phyloP scores from a whole-genome alignment of 164 flowering plant genomes.

The Sedum album region DNA sequence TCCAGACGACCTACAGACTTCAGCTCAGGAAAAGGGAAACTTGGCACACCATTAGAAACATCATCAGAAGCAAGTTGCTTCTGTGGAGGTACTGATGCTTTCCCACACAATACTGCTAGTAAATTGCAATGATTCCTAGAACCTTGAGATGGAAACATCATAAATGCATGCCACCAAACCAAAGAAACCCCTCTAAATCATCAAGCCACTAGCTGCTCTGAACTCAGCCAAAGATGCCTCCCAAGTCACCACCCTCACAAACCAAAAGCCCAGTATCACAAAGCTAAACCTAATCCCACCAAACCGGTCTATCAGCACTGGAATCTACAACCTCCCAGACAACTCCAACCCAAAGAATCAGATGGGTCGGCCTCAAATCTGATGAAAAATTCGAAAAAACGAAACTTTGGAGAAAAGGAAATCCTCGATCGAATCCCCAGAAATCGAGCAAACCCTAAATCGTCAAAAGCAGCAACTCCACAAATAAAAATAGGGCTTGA shows the following conservation, averaged over 20 bases:
- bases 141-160: conserved; percentile 12
- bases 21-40: conserved; percentile 14
- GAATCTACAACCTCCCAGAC: not conserved
- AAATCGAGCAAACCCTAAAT: not conserved
- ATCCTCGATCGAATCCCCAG: not conserved
- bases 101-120: conserved; percentile 12
- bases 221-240: not conserved
- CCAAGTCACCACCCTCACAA: not conserved
- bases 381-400: not conserved
- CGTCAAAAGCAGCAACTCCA: not conserved
- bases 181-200: not conserved
- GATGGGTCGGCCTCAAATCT: not conserved
- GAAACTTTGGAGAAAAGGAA: not conserved
- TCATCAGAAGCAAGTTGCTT: not conserved
- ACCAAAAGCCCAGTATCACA: not conserved
- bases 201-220: not conserved
- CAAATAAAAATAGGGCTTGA: not conserved
- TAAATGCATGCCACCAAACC: not conserved
- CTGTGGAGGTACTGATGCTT: not conserved
- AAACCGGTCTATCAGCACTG: not conserved
- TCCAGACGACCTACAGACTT: conserved; percentile 16
- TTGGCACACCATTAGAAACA: not conserved
- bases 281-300: not conserved
- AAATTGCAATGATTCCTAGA: conserved; percentile 12
- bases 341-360: not conserved